A percentile compares a stretch with the other conserved stretches of the same genome.
Conservation (phyloP, 2,329 filamentous ascomycete species). For the Cytospora leucostoma region DNA sequence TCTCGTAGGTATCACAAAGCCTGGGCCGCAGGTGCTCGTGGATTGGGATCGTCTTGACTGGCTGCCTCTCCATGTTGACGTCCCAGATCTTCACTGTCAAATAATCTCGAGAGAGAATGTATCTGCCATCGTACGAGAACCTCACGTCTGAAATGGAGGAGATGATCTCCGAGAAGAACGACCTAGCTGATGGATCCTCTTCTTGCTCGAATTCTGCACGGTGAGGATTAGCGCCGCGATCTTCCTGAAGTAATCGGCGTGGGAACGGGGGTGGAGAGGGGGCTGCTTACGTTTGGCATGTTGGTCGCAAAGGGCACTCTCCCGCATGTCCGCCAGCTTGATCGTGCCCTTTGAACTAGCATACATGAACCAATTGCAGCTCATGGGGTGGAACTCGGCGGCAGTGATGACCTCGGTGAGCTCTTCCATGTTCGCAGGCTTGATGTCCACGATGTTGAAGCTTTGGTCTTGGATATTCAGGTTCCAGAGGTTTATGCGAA, state of each 20-base stretch:
- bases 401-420: conserved; percentile 98
- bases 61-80: conserved; percentile 97
- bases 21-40: conserved; percentile 94
- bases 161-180: conserved; percentile 99
- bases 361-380: conserved; percentile 99
- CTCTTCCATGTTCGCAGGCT: conserved; percentile 99
- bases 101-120: conserved; percentile 97
- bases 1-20: conserved; percentile 97
- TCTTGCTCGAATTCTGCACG: conserved; percentile 92
- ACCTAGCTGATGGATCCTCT: conserved; percentile 93
- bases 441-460: conserved; percentile 99
- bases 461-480: conserved; percentile 99
- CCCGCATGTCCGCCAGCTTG: conserved; percentile 97
- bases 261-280: conserved; percentile 19
- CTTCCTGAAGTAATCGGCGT: conserved; percentile 7
- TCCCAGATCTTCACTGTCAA: conserved; percentile 99
- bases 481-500: conserved; percentile 98
- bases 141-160: conserved; percentile 98
- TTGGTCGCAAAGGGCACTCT: conserved; percentile 93
- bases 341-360: conserved; percentile 98
- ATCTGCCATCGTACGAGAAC: conserved; percentile 93
- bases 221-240: not conserved
- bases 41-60: conserved; percentile 97
- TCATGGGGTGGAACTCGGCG: conserved; percentile 93
- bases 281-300: conserved; percentile 81